These are phyloP conservation scores for Adiantum capillusveneris DNA, from an alignment of 75 land plant genomes.

Conservation along the genomic window DNA sequence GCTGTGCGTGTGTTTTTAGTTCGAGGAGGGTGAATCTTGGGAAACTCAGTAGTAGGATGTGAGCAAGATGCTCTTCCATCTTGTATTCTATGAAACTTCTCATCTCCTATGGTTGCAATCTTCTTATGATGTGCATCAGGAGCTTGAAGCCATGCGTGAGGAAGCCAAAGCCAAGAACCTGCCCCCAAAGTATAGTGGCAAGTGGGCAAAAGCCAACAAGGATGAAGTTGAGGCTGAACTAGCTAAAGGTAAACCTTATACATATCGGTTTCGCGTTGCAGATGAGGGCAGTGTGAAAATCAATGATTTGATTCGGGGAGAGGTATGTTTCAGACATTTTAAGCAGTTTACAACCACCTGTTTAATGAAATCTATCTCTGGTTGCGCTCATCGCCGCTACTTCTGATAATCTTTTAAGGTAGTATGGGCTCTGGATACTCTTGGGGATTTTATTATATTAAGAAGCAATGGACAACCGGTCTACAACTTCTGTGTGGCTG, in stretches of 20 bases:
- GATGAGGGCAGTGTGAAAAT: conserved; percentile 78
- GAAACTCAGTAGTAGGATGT: no score
- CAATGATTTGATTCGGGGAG: conserved; percentile 85
- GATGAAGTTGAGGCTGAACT: conserved; percentile 76
- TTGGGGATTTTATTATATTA: conserved; percentile 91
- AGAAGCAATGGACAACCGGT: conserved; percentile 99
- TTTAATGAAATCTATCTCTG: no score
- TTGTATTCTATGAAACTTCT: no score
- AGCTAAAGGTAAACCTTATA: conserved; percentile 77
- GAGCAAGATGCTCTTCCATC: no score
- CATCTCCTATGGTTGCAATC: no score
- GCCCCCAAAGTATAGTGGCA: conserved; percentile 89
- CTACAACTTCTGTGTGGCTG: conserved; percentile 95
- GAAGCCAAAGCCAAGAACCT: conserved; percentile 66
- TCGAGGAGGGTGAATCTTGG: no score
- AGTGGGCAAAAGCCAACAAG: conserved; percentile 82
- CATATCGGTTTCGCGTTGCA: conserved; percentile 93
- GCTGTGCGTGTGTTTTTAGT: no score
- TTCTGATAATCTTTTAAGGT: no score
- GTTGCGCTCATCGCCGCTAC: no score
- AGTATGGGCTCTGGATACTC: conserved; percentile 76
- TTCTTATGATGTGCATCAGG: conserved; percentile 48
- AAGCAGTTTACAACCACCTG: no score
- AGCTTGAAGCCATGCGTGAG: conserved; percentile 88
- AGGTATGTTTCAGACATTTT: conserved; percentile 41